phyloP scores from a whole-genome alignment of 768 basidiomycete species.

The Rhodotorula toruloides region DNA sequence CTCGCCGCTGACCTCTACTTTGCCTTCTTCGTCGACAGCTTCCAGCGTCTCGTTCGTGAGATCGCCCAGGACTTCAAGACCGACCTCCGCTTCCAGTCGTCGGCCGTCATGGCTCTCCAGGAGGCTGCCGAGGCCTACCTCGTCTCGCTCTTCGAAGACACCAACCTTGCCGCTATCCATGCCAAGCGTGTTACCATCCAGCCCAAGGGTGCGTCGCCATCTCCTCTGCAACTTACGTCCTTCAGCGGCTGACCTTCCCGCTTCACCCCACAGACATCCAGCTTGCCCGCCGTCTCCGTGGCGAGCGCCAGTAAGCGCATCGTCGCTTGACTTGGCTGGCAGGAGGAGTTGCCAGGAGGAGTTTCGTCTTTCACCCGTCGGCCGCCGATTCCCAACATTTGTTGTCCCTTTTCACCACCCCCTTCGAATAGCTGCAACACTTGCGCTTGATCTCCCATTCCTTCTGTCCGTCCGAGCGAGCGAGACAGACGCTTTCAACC shows the following conservation, averaged over 20 bases:
- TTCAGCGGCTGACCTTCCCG: too few species aligned
- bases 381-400: too few species aligned
- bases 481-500: too few species aligned
- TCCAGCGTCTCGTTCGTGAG: slow-evolving; percentile 71
- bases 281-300: slow-evolving; percentile 54
- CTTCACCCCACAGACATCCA: slow-evolving; percentile 46
- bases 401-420: too few species aligned
- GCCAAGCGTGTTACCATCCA: slow-evolving; percentile 67
- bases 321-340: too few species aligned
- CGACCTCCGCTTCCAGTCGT: slow-evolving; percentile 54
- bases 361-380: too few species aligned
- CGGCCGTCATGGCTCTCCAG: slow-evolving; percentile 55
- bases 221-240: neutral
- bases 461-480: too few species aligned
- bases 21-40: slow-evolving; percentile 1
- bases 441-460: too few species aligned
- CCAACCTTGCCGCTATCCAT: slow-evolving; percentile 52
- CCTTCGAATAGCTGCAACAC: too few species aligned
- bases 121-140: slow-evolving; percentile 57
- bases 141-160: slow-evolving; percentile 54
- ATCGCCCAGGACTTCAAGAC: slow-evolving; percentile 77
- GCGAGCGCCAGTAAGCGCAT: slow-evolving; percentile 42
- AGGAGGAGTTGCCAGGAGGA: too few species aligned
- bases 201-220: slow-evolving; percentile 45
- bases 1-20: slow-evolving; percentile 46